Evolutionary conservation across 2,329 filamentous ascomycete genomes (phyloP), one percentile per base, ranked within the genome.

Genomic region (Fusarium sulawesiense): DNA sequence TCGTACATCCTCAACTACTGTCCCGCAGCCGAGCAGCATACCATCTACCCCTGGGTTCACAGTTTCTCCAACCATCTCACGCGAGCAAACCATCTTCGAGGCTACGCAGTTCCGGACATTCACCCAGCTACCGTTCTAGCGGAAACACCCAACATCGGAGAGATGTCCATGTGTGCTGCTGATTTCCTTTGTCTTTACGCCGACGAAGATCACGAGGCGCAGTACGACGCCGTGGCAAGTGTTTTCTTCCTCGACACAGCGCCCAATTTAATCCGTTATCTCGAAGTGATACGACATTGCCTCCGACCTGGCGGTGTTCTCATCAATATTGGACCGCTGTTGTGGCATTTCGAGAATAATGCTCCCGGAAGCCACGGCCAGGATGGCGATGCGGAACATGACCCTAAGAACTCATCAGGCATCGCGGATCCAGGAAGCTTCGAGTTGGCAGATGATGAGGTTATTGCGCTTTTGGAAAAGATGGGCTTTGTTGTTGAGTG

Each of bases 181-280:
- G 96, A 99, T 78, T 99, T 99, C 76, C 87, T 97, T 60, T 91
- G 93, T n/a, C 80, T 94, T 1, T 99, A 99, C 78, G 87, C 85
- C 27, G 85, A 90, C 61, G 83, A 87, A 2, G 86, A 87, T 1
- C 88, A 92, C 73, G 79, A 81, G 11, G 85, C 85, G 1, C 75
- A 79, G 0, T 98, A 94, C 78, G 91, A 98, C 75, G 94, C 91
- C 2, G 93, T 98, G 3, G 90, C 93, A 0, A 93, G 92, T 4
- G 92, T 97, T 13, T 99, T 98, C 82, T 99, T 99, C 83, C 91
- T 99, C 61, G 97, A 99, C 78, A 99, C 96, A 2, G 96, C 96
- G 4, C 94, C 95, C 2, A 98, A 99, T 78, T 79, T 98, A 32
- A 91, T 98, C 56, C 88, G 92, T 4, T 99, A 99, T 77, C 88